A percentile compares a stretch with the other conserved stretches of the same genome.
Evolutionary conservation across 176 grass and related monocot genomes (phyloP).

Genomic region (Lolium multiflorum): DNA sequence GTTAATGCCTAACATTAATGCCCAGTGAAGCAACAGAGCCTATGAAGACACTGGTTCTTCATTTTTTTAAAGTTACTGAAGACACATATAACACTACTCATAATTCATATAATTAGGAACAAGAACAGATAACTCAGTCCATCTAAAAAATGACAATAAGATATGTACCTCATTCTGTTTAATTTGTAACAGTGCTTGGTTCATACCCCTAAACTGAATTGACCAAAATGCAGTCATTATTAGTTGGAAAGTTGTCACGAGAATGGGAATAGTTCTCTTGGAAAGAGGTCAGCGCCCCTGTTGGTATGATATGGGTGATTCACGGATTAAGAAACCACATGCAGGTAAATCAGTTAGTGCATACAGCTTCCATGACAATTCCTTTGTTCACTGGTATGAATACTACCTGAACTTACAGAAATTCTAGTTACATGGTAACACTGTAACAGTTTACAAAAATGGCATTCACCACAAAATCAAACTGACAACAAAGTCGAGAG

Average conservation of each 20-base stretch:
- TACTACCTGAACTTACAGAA: constrained; percentile 13
- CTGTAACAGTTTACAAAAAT: constrained; percentile 12
- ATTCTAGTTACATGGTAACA: constrained; percentile 26
- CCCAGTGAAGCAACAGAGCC: no score
- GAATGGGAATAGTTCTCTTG: not conserved
- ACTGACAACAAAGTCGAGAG: constrained; percentile 33
- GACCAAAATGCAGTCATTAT: not conserved
- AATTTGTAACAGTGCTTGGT: not conserved
- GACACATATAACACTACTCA: not conserved
- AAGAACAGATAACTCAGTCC: not conserved
- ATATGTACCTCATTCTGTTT: not conserved
- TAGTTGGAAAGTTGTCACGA: not conserved
- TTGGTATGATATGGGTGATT: not conserved
- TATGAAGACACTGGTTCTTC: not conserved
- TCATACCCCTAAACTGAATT: not conserved
- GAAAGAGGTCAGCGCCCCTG: not conserved
- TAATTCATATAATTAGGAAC: not conserved
- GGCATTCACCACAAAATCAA: constrained; percentile 28
- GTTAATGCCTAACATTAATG: no score
- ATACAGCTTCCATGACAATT: not conserved
- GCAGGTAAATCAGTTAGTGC: not conserved
- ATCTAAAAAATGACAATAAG: not conserved
- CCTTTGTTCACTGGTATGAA: not conserved
- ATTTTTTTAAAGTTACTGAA: not conserved
- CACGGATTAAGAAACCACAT: not conserved